phyloP scores from a whole-genome alignment of 192 early-diverging fungal genomes.

The Rhizophagus clarus region DNA sequence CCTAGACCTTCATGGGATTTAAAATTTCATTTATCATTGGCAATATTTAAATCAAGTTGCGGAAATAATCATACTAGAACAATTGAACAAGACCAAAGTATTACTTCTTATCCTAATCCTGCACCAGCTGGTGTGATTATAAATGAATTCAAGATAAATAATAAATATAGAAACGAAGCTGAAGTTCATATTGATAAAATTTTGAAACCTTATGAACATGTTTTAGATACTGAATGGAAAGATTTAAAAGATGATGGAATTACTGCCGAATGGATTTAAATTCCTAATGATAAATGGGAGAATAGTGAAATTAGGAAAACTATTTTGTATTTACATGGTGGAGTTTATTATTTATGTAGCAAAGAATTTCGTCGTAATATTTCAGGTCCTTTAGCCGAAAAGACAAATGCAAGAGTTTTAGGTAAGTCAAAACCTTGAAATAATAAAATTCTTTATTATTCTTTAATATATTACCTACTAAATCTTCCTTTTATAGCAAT shows the following conservation, averaged over 20 bases:
- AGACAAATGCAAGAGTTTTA: constrained; percentile 49
- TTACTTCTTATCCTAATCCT: constrained; percentile 20
- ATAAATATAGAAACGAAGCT: too few species aligned
- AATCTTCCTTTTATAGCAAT: constrained; percentile 40
- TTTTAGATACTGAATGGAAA: too few species aligned
- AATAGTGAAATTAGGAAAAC: constrained; percentile 47
- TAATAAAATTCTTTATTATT: not conserved
- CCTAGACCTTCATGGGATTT: constrained; percentile 50
- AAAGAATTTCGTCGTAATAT: constrained; percentile 43
- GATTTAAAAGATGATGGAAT: too few species aligned
- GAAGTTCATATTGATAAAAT: too few species aligned
- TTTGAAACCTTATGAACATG: too few species aligned
- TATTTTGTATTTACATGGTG: constrained; percentile 78
- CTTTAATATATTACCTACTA: not conserved
- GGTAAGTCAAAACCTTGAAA: constrained; percentile 28
- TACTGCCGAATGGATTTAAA: too few species aligned
- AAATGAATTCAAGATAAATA: constrained; percentile 39
- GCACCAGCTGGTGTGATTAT: constrained; percentile 25
- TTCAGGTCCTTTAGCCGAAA: constrained; percentile 50
- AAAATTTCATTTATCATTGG: constrained; percentile 37
- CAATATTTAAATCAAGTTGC: constrained; percentile 38
- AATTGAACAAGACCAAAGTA: constrained; percentile 41
- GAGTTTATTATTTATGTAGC: constrained; percentile 58
- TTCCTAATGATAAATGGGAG: not conserved
- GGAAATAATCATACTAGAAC: constrained; percentile 33